Percentiles rank a stretch among this genome's conserved stretches.
These are phyloP conservation scores for Erysimum cheiranthoides DNA, from an alignment of 345 rosid genomes.

Conservation along the genomic window DNA sequence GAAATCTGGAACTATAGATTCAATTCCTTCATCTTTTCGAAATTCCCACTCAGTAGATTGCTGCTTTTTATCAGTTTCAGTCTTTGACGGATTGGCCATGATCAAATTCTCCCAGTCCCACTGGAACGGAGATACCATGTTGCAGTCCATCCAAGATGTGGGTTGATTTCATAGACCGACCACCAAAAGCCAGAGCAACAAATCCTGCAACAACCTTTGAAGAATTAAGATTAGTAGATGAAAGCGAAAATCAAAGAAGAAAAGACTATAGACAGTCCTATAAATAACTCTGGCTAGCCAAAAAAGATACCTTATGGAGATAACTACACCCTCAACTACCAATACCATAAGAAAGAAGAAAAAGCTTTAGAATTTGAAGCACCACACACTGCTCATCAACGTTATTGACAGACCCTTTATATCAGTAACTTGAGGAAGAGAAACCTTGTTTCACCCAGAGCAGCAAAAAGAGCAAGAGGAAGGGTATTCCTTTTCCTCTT, in stretches of 20 bases:
- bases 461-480: slow-evolving; percentile 34
- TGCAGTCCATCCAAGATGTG: slow-evolving; percentile 75
- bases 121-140: slow-evolving; percentile 58
- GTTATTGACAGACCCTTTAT: background rate
- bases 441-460: slow-evolving; percentile 41
- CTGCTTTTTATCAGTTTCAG: slow-evolving; percentile 56
- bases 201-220: slow-evolving; percentile 33
- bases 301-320: slow-evolving; percentile 17
- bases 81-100: slow-evolving; percentile 54
- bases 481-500: slow-evolving; percentile 27
- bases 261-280: slow-evolving; percentile 1
- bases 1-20: slow-evolving; percentile 62
- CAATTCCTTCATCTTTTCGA: slow-evolving; percentile 64
- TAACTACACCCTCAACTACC: background rate
- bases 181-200: slow-evolving; percentile 21
- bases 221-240: background rate
- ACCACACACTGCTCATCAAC: slow-evolving; percentile 12
- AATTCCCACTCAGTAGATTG: slow-evolving; percentile 59
- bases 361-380: background rate
- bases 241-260: slow-evolving; percentile 10
- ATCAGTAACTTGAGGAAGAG: slow-evolving; percentile 25
- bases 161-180: slow-evolving; percentile 50
- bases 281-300: background rate
- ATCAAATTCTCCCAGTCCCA: slow-evolving; percentile 88
- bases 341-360: slow-evolving; percentile 2